Evolutionary conservation across 2,329 filamentous ascomycete genomes (phyloP).

Genomic region (Rutstroemia sydowiana): DNA sequence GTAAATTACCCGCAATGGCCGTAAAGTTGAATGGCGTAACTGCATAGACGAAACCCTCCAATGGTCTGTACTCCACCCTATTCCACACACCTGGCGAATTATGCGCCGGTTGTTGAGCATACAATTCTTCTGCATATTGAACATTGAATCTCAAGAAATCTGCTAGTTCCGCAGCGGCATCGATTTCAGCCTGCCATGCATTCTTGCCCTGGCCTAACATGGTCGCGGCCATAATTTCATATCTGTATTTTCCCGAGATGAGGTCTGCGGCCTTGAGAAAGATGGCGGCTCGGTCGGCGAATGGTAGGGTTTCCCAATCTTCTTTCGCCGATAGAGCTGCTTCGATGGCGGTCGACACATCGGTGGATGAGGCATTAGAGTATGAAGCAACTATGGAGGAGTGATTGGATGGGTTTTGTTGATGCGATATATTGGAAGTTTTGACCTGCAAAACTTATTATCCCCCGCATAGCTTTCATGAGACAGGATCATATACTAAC

Average conservation of each 20-base stretch:
- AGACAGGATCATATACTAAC: conserved; percentile 38
- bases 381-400: conserved; percentile 70
- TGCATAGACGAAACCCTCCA: conserved; percentile 93
- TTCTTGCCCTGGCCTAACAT: conserved; percentile 98
- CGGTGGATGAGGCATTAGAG: conserved; percentile 68
- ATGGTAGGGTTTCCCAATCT: conserved; percentile 79
- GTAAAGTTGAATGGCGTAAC: conserved; percentile 96
- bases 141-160: conserved; percentile 95
- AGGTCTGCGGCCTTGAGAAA: conserved; percentile 95
- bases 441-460: conserved; percentile 46
- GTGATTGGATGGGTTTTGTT: conserved; percentile 80
- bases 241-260: conserved; percentile 83
- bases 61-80: conserved; percentile 76
- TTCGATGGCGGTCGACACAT: conserved; percentile 51
- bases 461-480: neutral
- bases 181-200: conserved; percentile 96
- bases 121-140: conserved; percentile 85
- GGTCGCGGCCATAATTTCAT: conserved; percentile 91
- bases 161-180: conserved; percentile 81
- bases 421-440: conserved; percentile 56
- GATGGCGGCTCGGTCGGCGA: conserved; percentile 82
- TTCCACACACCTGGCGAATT: conserved; percentile 86
- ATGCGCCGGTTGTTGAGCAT: conserved; percentile 77
- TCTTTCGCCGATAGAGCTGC: conserved; percentile 48
- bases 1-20: conserved; percentile 82